Evolutionary conservation across 345 rosid species (phyloP).

Genomic region (Salix brachista): DNA sequence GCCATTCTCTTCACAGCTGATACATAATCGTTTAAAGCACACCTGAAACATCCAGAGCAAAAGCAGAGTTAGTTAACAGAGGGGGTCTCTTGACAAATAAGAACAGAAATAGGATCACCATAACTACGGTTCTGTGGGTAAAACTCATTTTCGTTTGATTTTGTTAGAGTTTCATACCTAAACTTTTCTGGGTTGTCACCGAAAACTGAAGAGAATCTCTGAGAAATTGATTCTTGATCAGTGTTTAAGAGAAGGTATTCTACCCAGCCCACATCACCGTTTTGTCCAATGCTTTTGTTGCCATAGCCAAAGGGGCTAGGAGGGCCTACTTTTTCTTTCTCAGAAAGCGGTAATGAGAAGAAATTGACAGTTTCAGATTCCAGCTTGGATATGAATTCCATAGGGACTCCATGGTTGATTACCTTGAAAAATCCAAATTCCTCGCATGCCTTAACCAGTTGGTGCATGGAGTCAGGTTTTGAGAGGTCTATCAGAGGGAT

Average conservation of each 20-base stretch:
- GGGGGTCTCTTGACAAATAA: not conserved
- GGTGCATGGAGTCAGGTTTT: slow-evolving; percentile 32
- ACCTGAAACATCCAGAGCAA: slow-evolving; percentile 1
- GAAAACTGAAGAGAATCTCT: slow-evolving; percentile 12
- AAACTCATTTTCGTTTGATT: not conserved
- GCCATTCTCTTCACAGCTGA: slow-evolving; percentile 20
- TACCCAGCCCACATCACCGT: slow-evolving; percentile 56
- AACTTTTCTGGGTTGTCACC: slow-evolving; percentile 23
- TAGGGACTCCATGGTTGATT: slow-evolving; percentile 44
- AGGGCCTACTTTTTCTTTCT: slow-evolving; percentile 38
- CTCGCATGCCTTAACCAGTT: slow-evolving; percentile 37
- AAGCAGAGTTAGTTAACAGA: not conserved
- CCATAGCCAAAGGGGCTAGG: slow-evolving; percentile 50
- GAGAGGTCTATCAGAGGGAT: slow-evolving; percentile 10
- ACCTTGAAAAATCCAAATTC: slow-evolving; percentile 55
- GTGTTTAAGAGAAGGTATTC: slow-evolving; percentile 45
- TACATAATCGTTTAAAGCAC: slow-evolving; percentile 19
- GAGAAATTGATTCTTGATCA: slow-evolving; percentile 15
- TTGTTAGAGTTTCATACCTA: slow-evolving; percentile 20
- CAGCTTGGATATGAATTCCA: slow-evolving; percentile 27
- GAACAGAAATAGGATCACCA: not conserved
- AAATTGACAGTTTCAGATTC: slow-evolving; percentile 37
- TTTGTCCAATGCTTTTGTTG: slow-evolving; percentile 43
- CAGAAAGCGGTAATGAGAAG: slow-evolving; percentile 33
- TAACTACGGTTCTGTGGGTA: not conserved